Base-by-base conservation (phyloP, 257 asterid species). In the Asclepias syriaca region DNA sequence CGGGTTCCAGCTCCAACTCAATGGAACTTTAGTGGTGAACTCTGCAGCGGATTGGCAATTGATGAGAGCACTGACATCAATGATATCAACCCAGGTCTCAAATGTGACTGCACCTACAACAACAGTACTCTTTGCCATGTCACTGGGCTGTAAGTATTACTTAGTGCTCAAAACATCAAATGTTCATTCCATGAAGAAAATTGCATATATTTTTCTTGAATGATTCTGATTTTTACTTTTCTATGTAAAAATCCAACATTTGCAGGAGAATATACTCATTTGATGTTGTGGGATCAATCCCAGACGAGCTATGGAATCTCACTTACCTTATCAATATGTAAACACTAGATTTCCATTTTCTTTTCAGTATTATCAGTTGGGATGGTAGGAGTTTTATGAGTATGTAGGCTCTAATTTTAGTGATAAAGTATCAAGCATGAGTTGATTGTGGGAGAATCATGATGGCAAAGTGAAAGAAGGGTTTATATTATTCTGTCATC, bases 1-100 rank as follows among this genome's bases (percentile, higher is more conserved):
- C 14, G 81, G 61, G 74, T 78, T 54, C 60, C 70, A 64, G 78
- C 85, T 9, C 51, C 79, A 14, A 49, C 66, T 21, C 27, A 55
- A 37, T 90, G 96, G 96, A 90, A 90, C 75, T 84, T 75, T 0
- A 86, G 85, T 61, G 95, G 95, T 12, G 89, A 85, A 27, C 71
- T 87, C 50, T 90, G 96, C 77, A 82, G 81, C 34, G 96, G 96
- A 24, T 34, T 72, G 11, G 95, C 96, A 40, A 67, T 73, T 37
- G 93, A 82, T 72, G 0, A 43, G 24, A 43, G 48, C 48, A 70
- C 85, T 5, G 2, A 15, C 4, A 22, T 79, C 22, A 5, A 0
- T 3, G 16, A 49, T 32, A 10, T 61, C 24, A 88, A 81, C 46
- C 93, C 91, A 4, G 95, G 86, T 10, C 83, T 90, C 79, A 85